Evolutionary conservation across 2,329 filamentous ascomycete genomes (phyloP).

Genomic region (Blumeriella jaapii): DNA sequence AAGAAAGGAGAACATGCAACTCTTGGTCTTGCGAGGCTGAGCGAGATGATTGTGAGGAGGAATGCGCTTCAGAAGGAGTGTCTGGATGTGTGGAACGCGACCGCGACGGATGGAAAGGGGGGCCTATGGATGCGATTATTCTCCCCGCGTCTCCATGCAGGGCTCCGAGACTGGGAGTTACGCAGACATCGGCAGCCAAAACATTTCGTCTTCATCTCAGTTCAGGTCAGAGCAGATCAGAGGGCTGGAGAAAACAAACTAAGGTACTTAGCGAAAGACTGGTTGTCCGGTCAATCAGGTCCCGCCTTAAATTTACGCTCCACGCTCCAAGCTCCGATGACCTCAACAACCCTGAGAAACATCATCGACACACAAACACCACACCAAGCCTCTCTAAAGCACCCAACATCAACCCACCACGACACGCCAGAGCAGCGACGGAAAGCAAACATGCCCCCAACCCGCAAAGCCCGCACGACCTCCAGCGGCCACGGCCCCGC

Average conservation of each 20-base stretch:
- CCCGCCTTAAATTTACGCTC: too few species aligned
- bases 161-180: constrained; percentile 26
- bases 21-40: constrained; percentile 22
- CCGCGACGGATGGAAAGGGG: constrained; percentile 22
- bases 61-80: constrained; percentile 29
- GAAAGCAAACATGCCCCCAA: constrained; percentile 29
- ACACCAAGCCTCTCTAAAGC: neutral
- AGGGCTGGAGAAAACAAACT: too few species aligned
- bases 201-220: too few species aligned
- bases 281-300: constrained; percentile 6
- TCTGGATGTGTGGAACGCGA: constrained; percentile 28
- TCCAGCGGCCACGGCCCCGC: constrained; percentile 29
- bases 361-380: neutral
- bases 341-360: constrained; percentile 3
- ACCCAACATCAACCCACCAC: neutral
- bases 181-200: constrained; percentile 20
- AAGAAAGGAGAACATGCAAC: constrained; percentile 22
- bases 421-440: neutral
- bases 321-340: too few species aligned
- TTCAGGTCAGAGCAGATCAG: too few species aligned
- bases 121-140: constrained; percentile 29
- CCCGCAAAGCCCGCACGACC: constrained; percentile 30
- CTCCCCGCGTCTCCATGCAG: constrained; percentile 27
- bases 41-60: constrained; percentile 25
- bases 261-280: constrained; percentile 1